phyloP scores from a whole-genome alignment of 2,329 filamentous ascomycete species.

The Curvularia sp. region DNA sequence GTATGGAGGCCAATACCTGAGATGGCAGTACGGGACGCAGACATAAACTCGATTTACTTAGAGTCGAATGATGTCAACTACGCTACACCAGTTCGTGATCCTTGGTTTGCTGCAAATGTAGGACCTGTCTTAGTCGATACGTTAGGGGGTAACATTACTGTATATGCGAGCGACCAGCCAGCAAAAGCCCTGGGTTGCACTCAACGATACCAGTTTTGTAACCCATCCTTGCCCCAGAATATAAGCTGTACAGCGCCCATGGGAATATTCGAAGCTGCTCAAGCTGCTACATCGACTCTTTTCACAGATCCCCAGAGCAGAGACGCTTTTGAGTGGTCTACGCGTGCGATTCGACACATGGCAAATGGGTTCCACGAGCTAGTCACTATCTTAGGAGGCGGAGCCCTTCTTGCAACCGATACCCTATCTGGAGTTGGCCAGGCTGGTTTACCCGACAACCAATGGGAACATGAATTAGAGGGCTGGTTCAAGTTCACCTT shows the following conservation, averaged over 20 bases:
- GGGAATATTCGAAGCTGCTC: slow-evolving; percentile 18
- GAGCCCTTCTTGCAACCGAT: slow-evolving; percentile 21
- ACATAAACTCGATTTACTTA: slow-evolving; percentile 45
- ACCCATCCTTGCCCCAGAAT: slow-evolving; percentile 28
- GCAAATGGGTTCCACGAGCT: slow-evolving; percentile 17
- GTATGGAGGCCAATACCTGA: slow-evolving; percentile 32
- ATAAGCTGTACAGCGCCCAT: slow-evolving; percentile 28
- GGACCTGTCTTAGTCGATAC: neutral
- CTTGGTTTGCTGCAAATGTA: slow-evolving; percentile 40
- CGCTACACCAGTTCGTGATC: slow-evolving; percentile 35
- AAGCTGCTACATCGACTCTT: neutral
- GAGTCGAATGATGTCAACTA: slow-evolving; percentile 37
- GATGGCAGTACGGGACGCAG: slow-evolving; percentile 40
- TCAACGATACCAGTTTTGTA: slow-evolving; percentile 48
- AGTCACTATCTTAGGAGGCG: neutral
- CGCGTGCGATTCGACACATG: slow-evolving; percentile 12
- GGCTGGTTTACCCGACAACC: slow-evolving; percentile 35
- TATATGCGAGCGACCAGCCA: slow-evolving; percentile 22
- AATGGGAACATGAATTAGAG: slow-evolving; percentile 48
- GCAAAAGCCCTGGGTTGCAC: slow-evolving; percentile 39
- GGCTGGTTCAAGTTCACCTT: slow-evolving; percentile 40
- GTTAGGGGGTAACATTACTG: neutral
- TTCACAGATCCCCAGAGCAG: slow-evolving; percentile 7
- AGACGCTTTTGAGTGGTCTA: slow-evolving; percentile 8
- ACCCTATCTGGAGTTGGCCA: slow-evolving; percentile 21